Conservation (phyloP, 2,329 filamentous ascomycete genomes). For the Fusarium floridanum region DNA sequence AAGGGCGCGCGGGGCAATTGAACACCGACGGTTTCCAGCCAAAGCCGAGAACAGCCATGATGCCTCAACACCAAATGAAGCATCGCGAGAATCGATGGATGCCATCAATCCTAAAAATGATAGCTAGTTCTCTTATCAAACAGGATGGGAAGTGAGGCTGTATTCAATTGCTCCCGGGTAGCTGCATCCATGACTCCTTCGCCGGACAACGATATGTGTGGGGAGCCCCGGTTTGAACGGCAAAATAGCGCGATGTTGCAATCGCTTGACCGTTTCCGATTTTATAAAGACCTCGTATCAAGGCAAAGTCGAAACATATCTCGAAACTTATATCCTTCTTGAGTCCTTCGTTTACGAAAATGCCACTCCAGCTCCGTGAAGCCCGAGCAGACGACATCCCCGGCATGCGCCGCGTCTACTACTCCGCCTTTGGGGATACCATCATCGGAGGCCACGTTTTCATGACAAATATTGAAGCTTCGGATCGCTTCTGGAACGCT, state of each 20-base stretch:
- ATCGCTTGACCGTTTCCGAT: not conserved
- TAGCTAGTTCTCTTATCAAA: not conserved
- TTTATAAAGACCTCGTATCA: not conserved
- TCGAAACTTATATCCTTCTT: not conserved
- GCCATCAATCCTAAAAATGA: not conserved
- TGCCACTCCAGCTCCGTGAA: constrained; percentile 51
- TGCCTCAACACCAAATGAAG: not conserved
- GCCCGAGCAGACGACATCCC: constrained; percentile 57
- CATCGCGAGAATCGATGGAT: not conserved
- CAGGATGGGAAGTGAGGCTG: not conserved
- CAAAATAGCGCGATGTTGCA: not conserved
- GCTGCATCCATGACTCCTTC: not conserved
- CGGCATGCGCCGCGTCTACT: constrained; percentile 58
- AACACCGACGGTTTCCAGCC: not conserved
- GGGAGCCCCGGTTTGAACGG: not conserved
- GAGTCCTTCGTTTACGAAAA: constrained; percentile 4
- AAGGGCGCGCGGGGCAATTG: constrained; percentile 36
- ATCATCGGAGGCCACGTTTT: constrained; percentile 55
- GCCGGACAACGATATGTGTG: constrained; percentile 1
- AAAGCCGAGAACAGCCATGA: not conserved
- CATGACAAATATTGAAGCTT: constrained; percentile 42
- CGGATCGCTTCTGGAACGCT: constrained; percentile 53
- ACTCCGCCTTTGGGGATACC: constrained; percentile 58
- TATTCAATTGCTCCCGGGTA: constrained; percentile 14
- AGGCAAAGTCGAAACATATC: not conserved